Evolutionary conservation across 116 monocot species (phyloP).

Genomic region (Cymodocea nodosa): DNA sequence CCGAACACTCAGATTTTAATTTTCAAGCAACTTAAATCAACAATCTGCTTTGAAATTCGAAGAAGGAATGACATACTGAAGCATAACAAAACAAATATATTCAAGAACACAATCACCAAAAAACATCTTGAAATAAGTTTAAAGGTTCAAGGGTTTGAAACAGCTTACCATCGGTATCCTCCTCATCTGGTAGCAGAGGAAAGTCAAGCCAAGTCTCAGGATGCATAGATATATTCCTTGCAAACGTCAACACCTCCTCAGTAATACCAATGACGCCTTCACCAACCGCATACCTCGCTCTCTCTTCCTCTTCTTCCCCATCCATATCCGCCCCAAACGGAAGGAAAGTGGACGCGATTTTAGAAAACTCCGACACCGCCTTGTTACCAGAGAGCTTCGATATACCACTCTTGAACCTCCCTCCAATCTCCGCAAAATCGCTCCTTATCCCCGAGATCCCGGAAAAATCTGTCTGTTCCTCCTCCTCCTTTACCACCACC

Average conservation of each 20-base stretch:
- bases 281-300: neutral
- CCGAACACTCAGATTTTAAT: no score
- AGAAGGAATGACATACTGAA: no score
- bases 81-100: no score
- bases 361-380: constrained; percentile 71
- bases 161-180: constrained; percentile 39
- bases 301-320: constrained; percentile 27
- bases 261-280: constrained; percentile 58
- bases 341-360: constrained; percentile 75
- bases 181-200: constrained; percentile 37
- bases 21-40: no score
- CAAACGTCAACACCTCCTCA: constrained; percentile 74
- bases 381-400: constrained; percentile 59
- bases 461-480: constrained; percentile 15
- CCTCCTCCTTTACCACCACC: constrained; percentile 11
- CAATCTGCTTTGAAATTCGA: no score
- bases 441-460: constrained; percentile 47
- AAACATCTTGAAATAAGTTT: no score
- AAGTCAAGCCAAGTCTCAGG: constrained; percentile 87
- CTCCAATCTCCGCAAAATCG: constrained; percentile 76
- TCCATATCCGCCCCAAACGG: constrained; percentile 40
- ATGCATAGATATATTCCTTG: constrained; percentile 60
- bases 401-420: constrained; percentile 58
- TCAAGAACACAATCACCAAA: no score
- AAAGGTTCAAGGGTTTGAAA: neutral